Evolutionary conservation across 2,329 filamentous ascomycete genomes (phyloP), one percentile per base, ranked within the genome.

Genomic region (Aspergillus puulaauensis): DNA sequence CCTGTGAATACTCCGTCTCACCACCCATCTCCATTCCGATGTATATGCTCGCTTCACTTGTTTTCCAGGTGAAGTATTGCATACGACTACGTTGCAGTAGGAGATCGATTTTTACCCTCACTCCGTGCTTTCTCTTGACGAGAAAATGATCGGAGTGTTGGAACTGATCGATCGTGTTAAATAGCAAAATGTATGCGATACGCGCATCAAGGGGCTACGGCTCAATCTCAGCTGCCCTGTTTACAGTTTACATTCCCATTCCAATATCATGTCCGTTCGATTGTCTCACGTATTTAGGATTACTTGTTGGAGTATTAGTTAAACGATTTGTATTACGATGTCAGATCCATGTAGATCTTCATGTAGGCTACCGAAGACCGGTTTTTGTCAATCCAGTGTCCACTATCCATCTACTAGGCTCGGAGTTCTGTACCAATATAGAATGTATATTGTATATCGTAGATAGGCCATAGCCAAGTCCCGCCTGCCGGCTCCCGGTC

Each of bases 101-200:
- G 21, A 17, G 15, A 41, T 21, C 15, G 23, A 6, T 27, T 40
- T 6, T 27, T 12, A 1, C 12, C 23, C 23, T 23, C 15, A 15
- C 7, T 14, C n/a, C 9, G 27, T 33, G 6, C 23, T 8, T 17
- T 43, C 37, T 41, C 49, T 43, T 52, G 49, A 52, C 43, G 49
- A 41, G 49, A 33, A 19, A 23, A 14, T 15, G 19, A 15, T 19
- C 6, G 6, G 15, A 9, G 15, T 14, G 37, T 14, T 8, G 33
- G 19, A 19, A 40, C 14, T 35, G 33, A 23, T 52, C 39, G 37
- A 41, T 31, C n/a, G 17, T 49, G n/a, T 21, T 49, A 37, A 49
- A 52, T 35, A 52, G 55, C 50, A 35, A 52, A 52, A 19, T 41
- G 33, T 35, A 49, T 49, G 46, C 46, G 46, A 23, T 37, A n/a